Base-by-base conservation (phyloP, 1,139 yeast species). In the Blastobotrys elegans region DNA sequence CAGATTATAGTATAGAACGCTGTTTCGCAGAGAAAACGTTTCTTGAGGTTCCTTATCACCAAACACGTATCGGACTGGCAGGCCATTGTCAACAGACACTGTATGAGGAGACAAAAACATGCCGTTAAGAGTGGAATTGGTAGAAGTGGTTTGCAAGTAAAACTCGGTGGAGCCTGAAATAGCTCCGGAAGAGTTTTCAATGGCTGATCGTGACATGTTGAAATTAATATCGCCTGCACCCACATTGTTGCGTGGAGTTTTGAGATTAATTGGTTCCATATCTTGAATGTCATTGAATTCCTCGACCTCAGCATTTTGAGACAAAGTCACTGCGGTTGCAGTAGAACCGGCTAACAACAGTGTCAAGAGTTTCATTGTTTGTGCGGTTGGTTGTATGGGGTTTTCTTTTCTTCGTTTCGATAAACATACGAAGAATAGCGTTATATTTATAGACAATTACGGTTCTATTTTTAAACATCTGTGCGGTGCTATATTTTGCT, bases 1-100 rank as follows among this genome's bases (percentile, higher is more conserved):
- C 16, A 13, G 5, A 16, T 42, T 42, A 31, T 34, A 33, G 18
- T 30, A 14, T 17, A 42, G 35, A 26, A 26, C 20, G 17, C 34
- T 32, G 6, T 32, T 24, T 34, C 32, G 18, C 10, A 42, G 34
- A 13, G 33, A 21, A 31, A 42, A 42, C 34, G 38, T 26, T 27
- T 34, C 24, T 18, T 42, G 33, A 13, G 45, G 45, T 3, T 29
- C 18, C 10, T 11, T 20, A 14, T 26, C 27, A 2, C 20, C 27
- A 16, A 20, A 21, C 24, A 18, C 29, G 13, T 30, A 30, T 13
- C 32, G n/a, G 32, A 30, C n/a, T 30, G 32, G 16, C 13, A 18
- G 10, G 38, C 24, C 38, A 21, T 20, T 26, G 16, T 18, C 38
- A 21, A 18, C 20, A 4, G 26, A 34, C n/a, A 18, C 21, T 16